These are phyloP conservation scores for Amniculicola lignicola DNA, from an alignment of 495 filamentous ascomycete species.

Conservation along the genomic window DNA sequence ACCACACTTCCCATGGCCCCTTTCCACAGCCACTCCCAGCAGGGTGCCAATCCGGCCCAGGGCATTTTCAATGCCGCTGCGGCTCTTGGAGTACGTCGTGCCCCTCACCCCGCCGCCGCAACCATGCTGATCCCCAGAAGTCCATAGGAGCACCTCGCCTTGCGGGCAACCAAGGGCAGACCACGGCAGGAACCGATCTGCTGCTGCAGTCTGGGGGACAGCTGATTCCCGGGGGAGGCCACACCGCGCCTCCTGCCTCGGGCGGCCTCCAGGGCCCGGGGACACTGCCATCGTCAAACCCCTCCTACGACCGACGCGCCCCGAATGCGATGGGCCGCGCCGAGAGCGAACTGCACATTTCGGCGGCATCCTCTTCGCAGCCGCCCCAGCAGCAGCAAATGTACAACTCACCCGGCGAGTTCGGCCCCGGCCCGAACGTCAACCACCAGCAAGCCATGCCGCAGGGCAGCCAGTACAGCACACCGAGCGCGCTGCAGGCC, in stretches of 20 bases:
- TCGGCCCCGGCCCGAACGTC: constrained; percentile 56
- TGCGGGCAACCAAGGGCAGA: constrained; percentile 42
- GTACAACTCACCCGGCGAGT: constrained; percentile 51
- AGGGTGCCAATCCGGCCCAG: constrained; percentile 26
- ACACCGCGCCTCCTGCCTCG: constrained; percentile 37
- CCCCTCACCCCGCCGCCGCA: no score
- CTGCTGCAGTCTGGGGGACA: no score
- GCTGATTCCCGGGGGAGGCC: no score
- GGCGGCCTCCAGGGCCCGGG: constrained; percentile 43
- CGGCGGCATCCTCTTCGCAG: constrained; percentile 49
- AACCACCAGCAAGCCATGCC: constrained; percentile 64
- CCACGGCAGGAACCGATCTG: constrained; percentile 41
- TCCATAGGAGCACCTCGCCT: constrained; percentile 51
- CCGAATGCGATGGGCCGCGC: constrained; percentile 52
- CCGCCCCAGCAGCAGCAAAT: constrained; percentile 50
- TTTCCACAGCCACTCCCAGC: constrained; percentile 34
- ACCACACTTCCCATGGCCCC: constrained; percentile 24
- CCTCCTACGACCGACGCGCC: constrained; percentile 55
- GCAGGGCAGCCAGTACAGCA: constrained; percentile 56
- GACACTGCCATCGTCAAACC: constrained; percentile 49
- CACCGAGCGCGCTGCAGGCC: constrained; percentile 73
- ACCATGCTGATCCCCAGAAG: no score
- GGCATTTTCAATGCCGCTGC: constrained; percentile 47
- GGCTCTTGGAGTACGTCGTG: no score
- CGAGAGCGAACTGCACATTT: constrained; percentile 77